A percentile compares a stretch with the other conserved stretches of the same genome.
These are phyloP conservation scores for Forsythia suspensa DNA, from an alignment of 257 asterid species.

Conservation along the genomic window DNA sequence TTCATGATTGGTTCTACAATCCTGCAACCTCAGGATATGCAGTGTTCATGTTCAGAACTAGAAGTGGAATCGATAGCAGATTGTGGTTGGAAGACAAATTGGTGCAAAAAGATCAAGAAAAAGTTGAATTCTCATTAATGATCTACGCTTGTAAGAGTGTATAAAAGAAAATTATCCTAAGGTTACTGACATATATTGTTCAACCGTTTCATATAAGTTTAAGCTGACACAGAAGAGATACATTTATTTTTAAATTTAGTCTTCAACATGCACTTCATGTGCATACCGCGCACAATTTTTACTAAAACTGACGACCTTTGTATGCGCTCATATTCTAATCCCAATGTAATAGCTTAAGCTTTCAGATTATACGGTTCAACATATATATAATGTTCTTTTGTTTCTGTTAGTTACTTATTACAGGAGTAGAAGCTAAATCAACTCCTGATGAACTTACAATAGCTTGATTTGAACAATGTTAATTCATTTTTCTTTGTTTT, in stretches of 20 bases:
- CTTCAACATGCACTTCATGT: neutral
- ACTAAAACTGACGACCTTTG: neutral
- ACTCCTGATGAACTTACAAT: conserved; percentile 11
- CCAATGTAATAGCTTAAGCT: too few relatives aligned
- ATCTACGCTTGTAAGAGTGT: conserved; percentile 68
- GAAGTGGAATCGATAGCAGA: conserved; percentile 86
- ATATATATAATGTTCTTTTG: neutral
- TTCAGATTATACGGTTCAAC: too few relatives aligned
- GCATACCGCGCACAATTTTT: neutral
- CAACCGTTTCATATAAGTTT: too few relatives aligned
- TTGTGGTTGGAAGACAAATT: conserved; percentile 83
- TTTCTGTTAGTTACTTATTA: conserved; percentile 22
- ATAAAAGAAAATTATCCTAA: neutral
- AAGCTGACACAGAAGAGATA: too few relatives aligned
- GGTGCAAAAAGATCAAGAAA: conserved; percentile 58
- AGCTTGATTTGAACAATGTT: conserved; percentile 14
- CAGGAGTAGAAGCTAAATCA: neutral
- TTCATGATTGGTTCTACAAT: conserved; percentile 77
- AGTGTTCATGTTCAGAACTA: conserved; percentile 90
- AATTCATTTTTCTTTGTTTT: conserved; percentile 5
- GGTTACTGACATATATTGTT: too few relatives aligned
- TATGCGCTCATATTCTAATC: too few relatives aligned
- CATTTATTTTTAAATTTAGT: neutral
- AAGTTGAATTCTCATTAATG: conserved; percentile 70
- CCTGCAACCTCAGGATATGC: conserved; percentile 51